Evolutionary conservation across 192 early-diverging fungal species (phyloP).

Genomic region (Rhizoclosmatium globosum): DNA sequence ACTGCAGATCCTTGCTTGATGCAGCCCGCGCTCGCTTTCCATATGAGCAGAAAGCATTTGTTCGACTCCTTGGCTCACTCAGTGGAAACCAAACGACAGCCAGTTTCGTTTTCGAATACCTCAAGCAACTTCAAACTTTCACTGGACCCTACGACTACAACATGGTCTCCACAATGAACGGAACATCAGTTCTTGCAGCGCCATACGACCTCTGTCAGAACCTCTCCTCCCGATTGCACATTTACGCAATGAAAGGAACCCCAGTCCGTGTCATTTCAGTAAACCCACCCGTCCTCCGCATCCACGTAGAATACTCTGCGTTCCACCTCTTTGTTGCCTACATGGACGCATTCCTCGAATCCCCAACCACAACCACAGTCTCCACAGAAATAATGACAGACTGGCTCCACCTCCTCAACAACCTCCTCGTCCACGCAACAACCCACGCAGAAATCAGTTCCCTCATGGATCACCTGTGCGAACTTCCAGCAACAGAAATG

Average conservation of each 20-base stretch:
- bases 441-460: not conserved
- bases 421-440: conserved; percentile 44
- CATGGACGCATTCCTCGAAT: conserved; percentile 52
- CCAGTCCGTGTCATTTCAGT: conserved; percentile 24
- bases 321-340: conserved; percentile 52
- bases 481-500: conserved; percentile 3
- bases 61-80: conserved; percentile 43
- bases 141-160: conserved; percentile 37
- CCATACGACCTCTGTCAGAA: conserved; percentile 8
- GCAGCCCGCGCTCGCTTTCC: conserved; percentile 45
- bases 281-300: conserved; percentile 34
- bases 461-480: conserved; percentile 37
- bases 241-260: conserved; percentile 31
- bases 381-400: conserved; percentile 38
- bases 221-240: not conserved
- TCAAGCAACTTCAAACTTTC: conserved; percentile 41
- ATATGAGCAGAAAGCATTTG: conserved; percentile 34
- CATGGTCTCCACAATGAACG: conserved; percentile 1
- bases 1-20: conserved; percentile 50
- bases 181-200: not conserved
- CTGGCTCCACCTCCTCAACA: conserved; percentile 47
- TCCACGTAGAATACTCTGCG: conserved; percentile 44
- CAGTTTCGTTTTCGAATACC: conserved; percentile 45
- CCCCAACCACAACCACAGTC: not conserved
- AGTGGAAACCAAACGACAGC: conserved; percentile 35